Evolutionary conservation across 441 rosid species (phyloP).

Genomic region (Cnidoscolus chayamansa): DNA sequence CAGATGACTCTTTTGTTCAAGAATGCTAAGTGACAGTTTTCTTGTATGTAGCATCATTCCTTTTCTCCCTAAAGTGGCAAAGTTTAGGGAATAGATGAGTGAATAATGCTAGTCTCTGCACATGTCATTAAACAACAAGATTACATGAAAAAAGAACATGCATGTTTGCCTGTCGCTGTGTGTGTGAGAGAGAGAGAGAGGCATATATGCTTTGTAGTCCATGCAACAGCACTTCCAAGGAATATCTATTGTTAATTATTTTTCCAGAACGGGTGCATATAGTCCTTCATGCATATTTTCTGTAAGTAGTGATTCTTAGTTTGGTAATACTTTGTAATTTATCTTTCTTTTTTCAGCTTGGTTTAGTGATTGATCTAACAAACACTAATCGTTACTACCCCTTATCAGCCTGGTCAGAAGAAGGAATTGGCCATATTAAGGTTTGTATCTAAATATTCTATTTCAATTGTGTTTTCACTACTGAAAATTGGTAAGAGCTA

Average conservation of each 20-base stretch:
- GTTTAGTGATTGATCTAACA: constrained; percentile 86
- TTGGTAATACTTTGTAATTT: neutral
- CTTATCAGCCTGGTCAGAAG: constrained; percentile 59
- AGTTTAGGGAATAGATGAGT: neutral
- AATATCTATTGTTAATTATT: neutral
- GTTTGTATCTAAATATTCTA: constrained; percentile 27
- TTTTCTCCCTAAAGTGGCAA: neutral
- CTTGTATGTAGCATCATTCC: neutral
- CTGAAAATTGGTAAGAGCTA: neutral
- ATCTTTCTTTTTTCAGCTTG: constrained; percentile 49
- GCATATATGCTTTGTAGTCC: neutral
- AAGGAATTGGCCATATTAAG: constrained; percentile 80
- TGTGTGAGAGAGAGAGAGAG: neutral
- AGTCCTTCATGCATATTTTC: neutral
- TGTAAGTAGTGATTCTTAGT: neutral
- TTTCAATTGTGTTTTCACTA: neutral
- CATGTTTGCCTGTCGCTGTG: too few species aligned
- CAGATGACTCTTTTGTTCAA: neutral
- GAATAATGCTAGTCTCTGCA: neutral
- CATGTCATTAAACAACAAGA: too few species aligned
- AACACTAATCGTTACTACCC: constrained; percentile 77
- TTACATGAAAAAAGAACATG: too few species aligned
- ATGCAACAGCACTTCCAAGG: neutral
- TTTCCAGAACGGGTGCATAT: neutral
- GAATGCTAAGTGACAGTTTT: neutral